Percentiles rank a stretch among this genome's conserved stretches.
Conservation (phyloP, 768 basidiomycete genomes). For the Podaxis pistillaris region DNA sequence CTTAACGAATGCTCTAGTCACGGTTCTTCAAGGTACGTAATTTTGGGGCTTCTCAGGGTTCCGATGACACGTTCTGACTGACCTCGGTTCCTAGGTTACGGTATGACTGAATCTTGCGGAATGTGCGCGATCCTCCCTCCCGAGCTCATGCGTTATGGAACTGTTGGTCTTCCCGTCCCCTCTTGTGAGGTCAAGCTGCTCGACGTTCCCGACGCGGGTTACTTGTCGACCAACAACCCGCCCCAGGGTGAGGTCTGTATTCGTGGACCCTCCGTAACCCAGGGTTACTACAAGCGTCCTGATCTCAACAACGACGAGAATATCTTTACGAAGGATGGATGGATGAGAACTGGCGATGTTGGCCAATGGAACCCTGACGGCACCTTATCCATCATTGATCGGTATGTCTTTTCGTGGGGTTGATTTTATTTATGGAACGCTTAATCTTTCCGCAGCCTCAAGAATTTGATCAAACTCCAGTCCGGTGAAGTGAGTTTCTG, state of each 20-base stretch:
- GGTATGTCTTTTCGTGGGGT: conserved; percentile 41
- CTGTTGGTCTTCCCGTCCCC: conserved; percentile 86
- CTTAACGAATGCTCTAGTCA: conserved; percentile 75
- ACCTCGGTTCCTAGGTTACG: conserved; percentile 61
- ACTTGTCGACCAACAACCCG: conserved; percentile 66
- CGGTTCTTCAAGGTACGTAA: conserved; percentile 76
- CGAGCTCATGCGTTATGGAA: conserved; percentile 68
- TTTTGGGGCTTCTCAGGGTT: background rate
- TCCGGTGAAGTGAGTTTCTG: conserved; percentile 61
- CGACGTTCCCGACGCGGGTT: conserved; percentile 84
- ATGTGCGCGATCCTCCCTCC: conserved; percentile 91
- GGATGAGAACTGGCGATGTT: conserved; percentile 92
- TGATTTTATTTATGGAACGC: conserved; percentile 3
- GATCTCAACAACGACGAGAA: conserved; percentile 83
- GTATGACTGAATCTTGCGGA: conserved; percentile 94
- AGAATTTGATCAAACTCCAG: conserved; percentile 88
- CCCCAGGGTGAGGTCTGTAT: conserved; percentile 89
- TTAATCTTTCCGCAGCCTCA: conserved; percentile 46
- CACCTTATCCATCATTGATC: conserved; percentile 84
- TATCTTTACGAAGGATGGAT: conserved; percentile 88
- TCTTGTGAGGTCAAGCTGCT: conserved; percentile 86
- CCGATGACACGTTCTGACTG: conserved; percentile 1
- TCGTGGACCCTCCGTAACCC: conserved; percentile 82
- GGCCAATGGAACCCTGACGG: conserved; percentile 95
- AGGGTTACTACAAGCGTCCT: conserved; percentile 88